Percentiles rank a stretch among this genome's conserved stretches.
Evolutionary conservation across 139 green algal species (phyloP).

Genomic region (Volvox africanus): DNA sequence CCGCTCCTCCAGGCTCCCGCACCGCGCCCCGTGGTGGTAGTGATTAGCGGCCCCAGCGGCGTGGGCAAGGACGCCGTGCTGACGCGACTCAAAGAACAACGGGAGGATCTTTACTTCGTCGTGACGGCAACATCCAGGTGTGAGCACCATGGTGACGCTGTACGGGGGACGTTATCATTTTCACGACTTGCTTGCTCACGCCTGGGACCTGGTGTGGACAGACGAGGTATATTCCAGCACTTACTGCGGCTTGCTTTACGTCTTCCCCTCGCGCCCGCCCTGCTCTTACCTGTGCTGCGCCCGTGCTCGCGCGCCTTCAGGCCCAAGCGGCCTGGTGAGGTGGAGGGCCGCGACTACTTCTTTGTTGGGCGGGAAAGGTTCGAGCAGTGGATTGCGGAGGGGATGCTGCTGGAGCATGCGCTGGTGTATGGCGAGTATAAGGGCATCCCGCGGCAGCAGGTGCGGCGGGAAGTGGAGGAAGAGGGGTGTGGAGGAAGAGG

Average conservation of each 20-base stretch:
- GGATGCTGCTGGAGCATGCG: constrained; percentile 93
- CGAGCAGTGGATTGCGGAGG: constrained; percentile 86
- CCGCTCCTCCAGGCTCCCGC: constrained; percentile 67
- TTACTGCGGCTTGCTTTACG: no score
- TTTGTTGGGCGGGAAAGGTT: constrained; percentile 91
- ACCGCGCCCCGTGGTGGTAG: constrained; percentile 77
- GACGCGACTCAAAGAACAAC: constrained; percentile 72
- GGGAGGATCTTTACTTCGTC: constrained; percentile 93
- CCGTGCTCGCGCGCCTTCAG: constrained; percentile 50
- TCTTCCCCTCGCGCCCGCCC: no score
- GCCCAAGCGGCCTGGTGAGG: constrained; percentile 79
- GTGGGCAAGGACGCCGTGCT: constrained; percentile 97
- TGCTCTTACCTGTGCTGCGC: neutral
- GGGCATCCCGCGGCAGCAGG: constrained; percentile 86
- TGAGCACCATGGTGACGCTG: neutral
- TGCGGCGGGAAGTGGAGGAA: no score
- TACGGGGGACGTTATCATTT: neutral
- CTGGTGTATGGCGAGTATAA: constrained; percentile 98
- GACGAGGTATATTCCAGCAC: no score
- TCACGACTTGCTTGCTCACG: neutral
- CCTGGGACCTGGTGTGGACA: no score
- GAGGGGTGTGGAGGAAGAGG: no score
- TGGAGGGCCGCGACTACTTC: constrained; percentile 94
- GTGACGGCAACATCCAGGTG: constrained; percentile 93
- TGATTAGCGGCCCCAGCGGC: constrained; percentile 93